phyloP scores from a whole-genome alignment of 2,329 filamentous ascomycete genomes.

The Aureobasidium sp. region DNA sequence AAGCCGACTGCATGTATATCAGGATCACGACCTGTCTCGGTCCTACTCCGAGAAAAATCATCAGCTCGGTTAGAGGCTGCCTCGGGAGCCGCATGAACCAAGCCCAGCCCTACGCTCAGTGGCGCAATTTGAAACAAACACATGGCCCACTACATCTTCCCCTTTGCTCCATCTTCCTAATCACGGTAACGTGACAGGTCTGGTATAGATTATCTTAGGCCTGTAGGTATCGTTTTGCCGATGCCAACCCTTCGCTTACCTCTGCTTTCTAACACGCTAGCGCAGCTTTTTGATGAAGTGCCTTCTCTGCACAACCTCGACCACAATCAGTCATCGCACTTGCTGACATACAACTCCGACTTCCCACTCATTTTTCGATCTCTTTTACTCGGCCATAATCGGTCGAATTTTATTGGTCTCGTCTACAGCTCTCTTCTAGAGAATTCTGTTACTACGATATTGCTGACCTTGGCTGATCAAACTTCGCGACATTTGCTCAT shows the following conservation, averaged over 20 bases:
- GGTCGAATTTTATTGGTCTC: not conserved
- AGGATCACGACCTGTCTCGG: not conserved
- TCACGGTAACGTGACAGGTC: not conserved
- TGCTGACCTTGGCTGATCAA: not conserved
- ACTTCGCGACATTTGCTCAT: not conserved
- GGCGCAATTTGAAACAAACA: slow-evolving; percentile 13
- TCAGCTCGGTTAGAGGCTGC: slow-evolving; percentile 1
- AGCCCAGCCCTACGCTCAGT: slow-evolving; percentile 1
- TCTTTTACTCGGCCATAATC: not conserved
- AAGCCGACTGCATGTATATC: not conserved
- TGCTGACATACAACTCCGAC: not conserved
- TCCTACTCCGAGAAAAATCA: not conserved
- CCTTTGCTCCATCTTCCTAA: not conserved
- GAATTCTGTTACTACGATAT: not conserved
- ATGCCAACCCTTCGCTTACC: not conserved
- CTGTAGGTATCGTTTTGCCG: not conserved
- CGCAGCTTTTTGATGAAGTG: not conserved
- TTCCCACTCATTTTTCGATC: not conserved
- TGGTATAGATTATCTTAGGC: slow-evolving; percentile 3
- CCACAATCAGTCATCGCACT: not conserved
- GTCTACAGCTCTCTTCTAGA: not conserved
- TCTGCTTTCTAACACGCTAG: slow-evolving; percentile 4
- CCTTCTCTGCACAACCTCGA: not conserved
- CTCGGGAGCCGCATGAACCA: slow-evolving; percentile 1
- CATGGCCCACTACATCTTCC: not conserved